A percentile compares a stretch with the other conserved stretches of the same genome.
phyloP scores from a whole-genome alignment of 768 basidiomycete species.

The Clathrus columnatus region DNA sequence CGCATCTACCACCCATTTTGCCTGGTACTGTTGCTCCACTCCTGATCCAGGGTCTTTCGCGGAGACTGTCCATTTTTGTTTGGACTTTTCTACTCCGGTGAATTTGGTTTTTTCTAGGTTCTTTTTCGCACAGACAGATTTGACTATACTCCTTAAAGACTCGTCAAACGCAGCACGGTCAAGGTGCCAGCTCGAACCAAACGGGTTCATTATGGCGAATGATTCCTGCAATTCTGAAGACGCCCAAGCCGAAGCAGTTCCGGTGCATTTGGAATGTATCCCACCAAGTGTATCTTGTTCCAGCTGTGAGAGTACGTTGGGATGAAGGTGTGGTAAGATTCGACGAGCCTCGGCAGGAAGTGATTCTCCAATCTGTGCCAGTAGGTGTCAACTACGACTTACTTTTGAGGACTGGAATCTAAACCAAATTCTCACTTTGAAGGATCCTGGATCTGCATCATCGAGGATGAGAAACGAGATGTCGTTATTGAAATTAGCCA shows the following conservation, averaged over 20 bases:
- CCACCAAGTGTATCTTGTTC: conserved; percentile 14
- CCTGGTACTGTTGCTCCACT: no score
- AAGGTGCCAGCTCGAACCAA: conserved; percentile 25
- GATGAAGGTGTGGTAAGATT: conserved; percentile 13
- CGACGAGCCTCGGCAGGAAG: conserved; percentile 26
- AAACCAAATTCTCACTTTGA: conserved; percentile 20
- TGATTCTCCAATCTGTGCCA: conserved; percentile 28
- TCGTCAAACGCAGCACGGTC: no score
- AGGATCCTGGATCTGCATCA: conserved; percentile 22
- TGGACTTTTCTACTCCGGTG: no score
- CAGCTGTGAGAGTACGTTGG: conserved; percentile 15
- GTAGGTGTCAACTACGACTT: background rate
- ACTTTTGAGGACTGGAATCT: no score
- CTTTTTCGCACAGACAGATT: no score
- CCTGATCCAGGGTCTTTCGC: no score
- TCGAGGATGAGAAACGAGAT: conserved; percentile 24
- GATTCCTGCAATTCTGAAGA: conserved; percentile 21
- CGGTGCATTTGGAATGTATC: conserved; percentile 21
- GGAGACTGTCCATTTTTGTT: no score
- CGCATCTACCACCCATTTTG: no score
- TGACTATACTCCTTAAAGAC: no score
- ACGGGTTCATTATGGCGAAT: conserved; percentile 27
- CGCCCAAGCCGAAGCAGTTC: conserved; percentile 28
- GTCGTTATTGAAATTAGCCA: conserved; percentile 13
- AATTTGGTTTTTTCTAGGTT: no score